Percentiles rank a stretch among this genome's conserved stretches.
phyloP scores from a whole-genome alignment of 257 asterid genomes.

The Scutellaria galericulata region DNA sequence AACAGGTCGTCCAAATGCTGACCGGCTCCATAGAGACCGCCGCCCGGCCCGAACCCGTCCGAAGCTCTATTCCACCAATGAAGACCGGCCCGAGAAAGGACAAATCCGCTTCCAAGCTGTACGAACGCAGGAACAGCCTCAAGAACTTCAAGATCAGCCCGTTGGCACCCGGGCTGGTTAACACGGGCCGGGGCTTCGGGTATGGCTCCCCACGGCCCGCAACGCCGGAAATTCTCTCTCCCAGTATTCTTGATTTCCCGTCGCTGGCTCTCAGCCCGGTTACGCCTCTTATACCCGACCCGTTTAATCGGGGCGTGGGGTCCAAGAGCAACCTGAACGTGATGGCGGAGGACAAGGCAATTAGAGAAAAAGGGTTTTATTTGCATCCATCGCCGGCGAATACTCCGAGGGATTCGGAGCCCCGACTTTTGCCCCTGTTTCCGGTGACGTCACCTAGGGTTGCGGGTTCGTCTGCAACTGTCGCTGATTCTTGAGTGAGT shows the following conservation, averaged over 20 bases:
- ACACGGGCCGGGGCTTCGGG: conserved; percentile 40
- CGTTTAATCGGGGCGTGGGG: conserved; percentile 54
- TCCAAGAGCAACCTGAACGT: conserved; percentile 45
- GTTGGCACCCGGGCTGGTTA: conserved; percentile 55
- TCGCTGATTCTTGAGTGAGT: conserved; percentile 55
- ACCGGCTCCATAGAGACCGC: conserved; percentile 76
- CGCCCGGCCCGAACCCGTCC: conserved; percentile 53
- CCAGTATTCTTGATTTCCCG: conserved; percentile 88
- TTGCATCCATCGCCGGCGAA: conserved; percentile 85
- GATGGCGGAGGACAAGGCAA: conserved; percentile 83
- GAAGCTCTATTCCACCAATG: conserved; percentile 72
- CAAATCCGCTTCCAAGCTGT: conserved; percentile 70
- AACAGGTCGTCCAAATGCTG: conserved; percentile 90
- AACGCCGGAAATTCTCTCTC: conserved; percentile 69
- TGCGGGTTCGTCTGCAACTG: conserved; percentile 49
- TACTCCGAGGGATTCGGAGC: conserved; percentile 90
- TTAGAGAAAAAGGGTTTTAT: conserved; percentile 70
- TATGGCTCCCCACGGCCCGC: conserved; percentile 68
- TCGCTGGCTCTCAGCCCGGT: conserved; percentile 90
- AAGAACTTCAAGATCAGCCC: conserved; percentile 85
- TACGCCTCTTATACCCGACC: conserved; percentile 89
- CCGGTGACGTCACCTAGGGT: conserved; percentile 85
- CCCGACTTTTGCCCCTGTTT: conserved; percentile 79
- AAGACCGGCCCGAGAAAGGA: conserved; percentile 71
- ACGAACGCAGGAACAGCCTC: conserved; percentile 80